Percentiles rank a stretch among this genome's conserved stretches.
phyloP scores from a whole-genome alignment of 192 early-diverging fungal genomes.

The Gorgonomyces haynaldii region DNA sequence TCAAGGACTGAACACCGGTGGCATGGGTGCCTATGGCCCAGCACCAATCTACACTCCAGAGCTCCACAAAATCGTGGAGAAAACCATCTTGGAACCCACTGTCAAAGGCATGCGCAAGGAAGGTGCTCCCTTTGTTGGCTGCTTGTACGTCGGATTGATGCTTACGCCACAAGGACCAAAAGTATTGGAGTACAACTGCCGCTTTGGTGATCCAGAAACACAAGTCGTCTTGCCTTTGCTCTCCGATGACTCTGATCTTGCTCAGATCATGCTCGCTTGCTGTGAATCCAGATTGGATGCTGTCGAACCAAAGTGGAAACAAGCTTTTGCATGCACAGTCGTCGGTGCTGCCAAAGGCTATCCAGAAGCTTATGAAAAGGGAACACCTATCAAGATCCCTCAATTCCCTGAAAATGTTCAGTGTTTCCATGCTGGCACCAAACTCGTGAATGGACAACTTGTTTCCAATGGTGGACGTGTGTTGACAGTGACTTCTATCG shows the following conservation, averaged over 20 bases:
- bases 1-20: slow-evolving; percentile 90
- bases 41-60: slow-evolving; percentile 80
- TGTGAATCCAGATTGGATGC: slow-evolving; percentile 85
- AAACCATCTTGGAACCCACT: slow-evolving; percentile 76
- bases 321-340: slow-evolving; percentile 78
- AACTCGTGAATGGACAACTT: slow-evolving; percentile 40
- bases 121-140: slow-evolving; percentile 86
- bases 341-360: slow-evolving; percentile 88
- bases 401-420: slow-evolving; percentile 29
- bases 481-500: slow-evolving; percentile 79
- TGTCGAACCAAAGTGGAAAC: slow-evolving; percentile 59
- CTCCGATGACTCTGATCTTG: slow-evolving; percentile 69
- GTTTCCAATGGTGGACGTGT: slow-evolving; percentile 92
- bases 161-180: slow-evolving; percentile 81
- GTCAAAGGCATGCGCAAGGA: slow-evolving; percentile 94
- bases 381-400: slow-evolving; percentile 57
- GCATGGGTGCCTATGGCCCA: slow-evolving; percentile 98
- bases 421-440: slow-evolving; percentile 93
- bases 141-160: slow-evolving; percentile 95
- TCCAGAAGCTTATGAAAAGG: slow-evolving; percentile 78
- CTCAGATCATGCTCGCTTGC: slow-evolving; percentile 76
- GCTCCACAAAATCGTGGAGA: slow-evolving; percentile 58
- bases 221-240: slow-evolving; percentile 89
- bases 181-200: slow-evolving; percentile 95
- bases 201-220: slow-evolving; percentile 98